Evolutionary conservation across 176 grass and related monocot species (phyloP).

Genomic region (Saccharum spontaneum): DNA sequence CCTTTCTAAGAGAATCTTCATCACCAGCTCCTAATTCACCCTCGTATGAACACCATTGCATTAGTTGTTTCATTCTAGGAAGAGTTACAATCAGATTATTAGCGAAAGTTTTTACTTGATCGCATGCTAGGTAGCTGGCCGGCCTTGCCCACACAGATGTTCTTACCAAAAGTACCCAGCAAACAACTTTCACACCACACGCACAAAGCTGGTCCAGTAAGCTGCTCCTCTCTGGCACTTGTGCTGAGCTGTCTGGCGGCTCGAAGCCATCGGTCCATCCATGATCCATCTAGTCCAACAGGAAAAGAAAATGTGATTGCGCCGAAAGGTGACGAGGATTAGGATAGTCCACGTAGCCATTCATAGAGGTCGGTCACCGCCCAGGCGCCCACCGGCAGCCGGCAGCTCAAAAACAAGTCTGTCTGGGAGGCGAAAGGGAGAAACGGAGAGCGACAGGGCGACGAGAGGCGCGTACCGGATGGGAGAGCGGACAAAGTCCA

Average conservation of each 20-base stretch:
- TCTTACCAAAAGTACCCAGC: neutral
- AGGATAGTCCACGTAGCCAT: constrained; percentile 15
- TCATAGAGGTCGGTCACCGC: constrained; percentile 25
- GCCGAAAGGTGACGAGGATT: constrained; percentile 39
- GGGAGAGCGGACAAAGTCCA: constrained; percentile 18
- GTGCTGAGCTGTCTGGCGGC: constrained; percentile 10
- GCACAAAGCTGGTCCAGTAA: neutral
- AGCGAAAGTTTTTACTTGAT: neutral
- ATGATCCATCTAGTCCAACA: neutral
- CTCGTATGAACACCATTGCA: neutral
- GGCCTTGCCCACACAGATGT: neutral
- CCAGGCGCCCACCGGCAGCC: neutral
- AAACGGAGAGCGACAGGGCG: neutral
- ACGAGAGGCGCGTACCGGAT: neutral
- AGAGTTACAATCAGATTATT: neutral
- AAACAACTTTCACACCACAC: neutral
- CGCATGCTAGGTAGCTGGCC: neutral
- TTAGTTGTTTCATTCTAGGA: neutral
- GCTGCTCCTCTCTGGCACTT: neutral
- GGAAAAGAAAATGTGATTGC: neutral
- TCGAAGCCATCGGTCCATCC: neutral
- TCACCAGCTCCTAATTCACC: neutral
- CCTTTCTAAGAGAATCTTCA: neutral
- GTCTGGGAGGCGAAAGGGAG: neutral
- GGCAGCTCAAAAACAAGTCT: neutral